Evolutionary conservation across 1,139 yeast species (phyloP), one percentile per base, ranked within the genome.

Genomic region (Suhomyces wounanorum): DNA sequence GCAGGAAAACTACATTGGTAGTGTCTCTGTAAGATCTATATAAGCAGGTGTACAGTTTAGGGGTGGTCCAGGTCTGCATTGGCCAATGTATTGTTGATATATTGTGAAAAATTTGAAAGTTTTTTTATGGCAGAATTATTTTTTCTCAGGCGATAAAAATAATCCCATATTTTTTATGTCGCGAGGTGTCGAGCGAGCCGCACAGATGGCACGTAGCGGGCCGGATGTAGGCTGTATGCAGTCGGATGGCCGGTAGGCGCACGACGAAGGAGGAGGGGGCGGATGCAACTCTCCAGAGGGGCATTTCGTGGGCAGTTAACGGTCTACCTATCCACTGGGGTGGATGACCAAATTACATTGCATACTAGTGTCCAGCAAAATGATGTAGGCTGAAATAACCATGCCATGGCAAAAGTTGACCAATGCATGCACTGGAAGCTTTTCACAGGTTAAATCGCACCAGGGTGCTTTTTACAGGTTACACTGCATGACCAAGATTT

Each of bases 31-130:
- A 23, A 45, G 48, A 45, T 45, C 44, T 45, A 28, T 18, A 23
- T 43, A 43, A 35, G 50, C 46, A 23, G 37, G 30, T 18, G 25
- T 43, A 43, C 50, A 43, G 41, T 16, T 47, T 43, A 43, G 44
- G 43, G 46, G 42, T 25, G 42, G 42, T 38, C 42, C 42, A 40
- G 33, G 33, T 40, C 21, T 40, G 42, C 33, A 25, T 25, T 40
- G 33, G 42, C 42, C 42, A 40, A 40, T 25, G 31, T 40, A 31
- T 43, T 43, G 37, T 41, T 41, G 33, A 31, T 37, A 21, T 37
- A 23, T 26, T 44, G 36, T 26, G 44, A 17, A 33, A 40, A 40
- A 45, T 37, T 42, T 37, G 38, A 14, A 40, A 26, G 33, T 40
- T 45, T 45, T 44, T 40, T 45, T 40, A 35, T 33, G 43, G 17